Conservation (phyloP, 2,329 filamentous ascomycete genomes). For the Ilyonectria destructans region DNA sequence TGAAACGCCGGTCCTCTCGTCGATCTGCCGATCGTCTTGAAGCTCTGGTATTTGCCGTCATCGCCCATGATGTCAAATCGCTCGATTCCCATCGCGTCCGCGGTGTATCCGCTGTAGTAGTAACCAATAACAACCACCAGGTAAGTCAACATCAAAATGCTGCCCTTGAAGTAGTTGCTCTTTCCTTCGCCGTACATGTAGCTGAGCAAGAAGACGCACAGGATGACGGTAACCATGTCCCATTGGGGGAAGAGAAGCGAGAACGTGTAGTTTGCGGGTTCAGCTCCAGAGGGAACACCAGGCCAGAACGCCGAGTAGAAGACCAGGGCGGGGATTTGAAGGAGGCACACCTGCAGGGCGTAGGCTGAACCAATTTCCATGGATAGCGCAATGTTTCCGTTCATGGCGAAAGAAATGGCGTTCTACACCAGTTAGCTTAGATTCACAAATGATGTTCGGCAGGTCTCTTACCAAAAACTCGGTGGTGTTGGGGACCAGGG, state of each 20-base stretch:
- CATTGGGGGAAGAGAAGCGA: constrained; percentile 97
- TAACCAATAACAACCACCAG: constrained; percentile 93
- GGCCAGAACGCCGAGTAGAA: constrained; percentile 88
- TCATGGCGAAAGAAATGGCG: constrained; percentile 99
- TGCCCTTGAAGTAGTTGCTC: constrained; percentile 99
- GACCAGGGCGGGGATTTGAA: constrained; percentile 94
- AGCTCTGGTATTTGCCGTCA: constrained; percentile 66
- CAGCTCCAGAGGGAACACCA: constrained; percentile 55
- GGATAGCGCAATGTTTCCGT: constrained; percentile 97
- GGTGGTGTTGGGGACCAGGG: constrained; percentile 96
- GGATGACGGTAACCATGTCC: constrained; percentile 98
- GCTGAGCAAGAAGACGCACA: constrained; percentile 95
- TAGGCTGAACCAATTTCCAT: constrained; percentile 99
- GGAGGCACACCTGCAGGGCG: constrained; percentile 93
- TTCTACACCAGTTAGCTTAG: constrained; percentile 71
- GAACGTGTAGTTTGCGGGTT: constrained; percentile 76
- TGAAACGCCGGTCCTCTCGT: constrained; percentile 52
- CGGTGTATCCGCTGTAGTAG: constrained; percentile 80
- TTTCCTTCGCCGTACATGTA: constrained; percentile 99
- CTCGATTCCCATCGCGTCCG: constrained; percentile 61
- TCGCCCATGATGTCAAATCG: constrained; percentile 70
- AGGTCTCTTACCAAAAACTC: constrained; percentile 85
- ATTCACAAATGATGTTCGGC: constrained; percentile 7
- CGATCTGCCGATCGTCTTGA: constrained; percentile 69
- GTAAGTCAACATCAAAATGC: constrained; percentile 93